Evolutionary conservation across 768 basidiomycete genomes (phyloP).

Genomic region (Lentinula sp.): DNA sequence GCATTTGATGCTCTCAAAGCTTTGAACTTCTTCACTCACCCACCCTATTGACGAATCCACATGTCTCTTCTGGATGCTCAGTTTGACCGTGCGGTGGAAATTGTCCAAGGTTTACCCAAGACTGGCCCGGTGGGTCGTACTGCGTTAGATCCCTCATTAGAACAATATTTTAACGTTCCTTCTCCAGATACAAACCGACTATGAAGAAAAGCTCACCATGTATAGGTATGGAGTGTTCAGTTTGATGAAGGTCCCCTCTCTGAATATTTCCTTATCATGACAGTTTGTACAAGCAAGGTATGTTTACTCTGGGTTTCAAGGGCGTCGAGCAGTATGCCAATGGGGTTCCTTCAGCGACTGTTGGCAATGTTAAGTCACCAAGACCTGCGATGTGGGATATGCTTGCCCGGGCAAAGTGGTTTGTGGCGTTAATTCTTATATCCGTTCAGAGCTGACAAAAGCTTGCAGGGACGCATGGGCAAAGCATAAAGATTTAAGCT

Average conservation of each 20-base stretch:
- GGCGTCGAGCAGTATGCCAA: neutral
- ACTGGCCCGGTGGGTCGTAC: slow-evolving; percentile 53
- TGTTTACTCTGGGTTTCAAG: slow-evolving; percentile 8
- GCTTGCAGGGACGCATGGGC: slow-evolving; percentile 86
- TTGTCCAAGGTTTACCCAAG: slow-evolving; percentile 89
- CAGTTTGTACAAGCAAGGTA: slow-evolving; percentile 93
- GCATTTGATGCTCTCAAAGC: neutral
- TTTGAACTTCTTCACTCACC: neutral
- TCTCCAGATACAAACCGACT: slow-evolving; percentile 74
- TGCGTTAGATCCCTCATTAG: neutral
- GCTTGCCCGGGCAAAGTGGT: slow-evolving; percentile 93
- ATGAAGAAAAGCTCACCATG: slow-evolving; percentile 92
- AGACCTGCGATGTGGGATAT: slow-evolving; percentile 89
- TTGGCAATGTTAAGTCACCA: slow-evolving; percentile 75
- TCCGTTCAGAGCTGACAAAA: neutral
- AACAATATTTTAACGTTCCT: neutral
- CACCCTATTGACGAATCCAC: neutral
- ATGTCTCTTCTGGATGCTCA: slow-evolving; percentile 62
- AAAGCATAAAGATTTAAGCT: slow-evolving; percentile 79
- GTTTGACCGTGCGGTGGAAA: slow-evolving; percentile 92
- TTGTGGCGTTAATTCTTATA: slow-evolving; percentile 12
- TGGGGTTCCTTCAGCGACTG: slow-evolving; percentile 57
- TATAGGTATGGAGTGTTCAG: slow-evolving; percentile 56
- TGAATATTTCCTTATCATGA: slow-evolving; percentile 6
- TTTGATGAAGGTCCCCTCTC: neutral